Percentiles rank a stretch among this genome's conserved stretches.
These are phyloP conservation scores for Gorgonomyces haynaldii DNA, from an alignment of 192 early-diverging fungal species.

Conservation along the genomic window DNA sequence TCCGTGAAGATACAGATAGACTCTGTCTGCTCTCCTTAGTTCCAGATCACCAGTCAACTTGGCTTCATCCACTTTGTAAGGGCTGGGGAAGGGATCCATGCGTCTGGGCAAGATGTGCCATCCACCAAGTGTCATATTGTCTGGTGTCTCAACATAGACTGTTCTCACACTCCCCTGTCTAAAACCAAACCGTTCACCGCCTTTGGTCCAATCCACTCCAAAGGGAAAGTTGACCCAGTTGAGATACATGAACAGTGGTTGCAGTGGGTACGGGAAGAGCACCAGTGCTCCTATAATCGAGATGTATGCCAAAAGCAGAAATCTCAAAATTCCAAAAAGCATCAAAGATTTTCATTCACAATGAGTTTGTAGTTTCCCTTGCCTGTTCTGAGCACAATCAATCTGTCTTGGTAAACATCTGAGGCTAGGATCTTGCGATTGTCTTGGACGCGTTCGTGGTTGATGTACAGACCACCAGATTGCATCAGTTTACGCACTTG, in stretches of 20 bases:
- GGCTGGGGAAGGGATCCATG: constrained; percentile 4
- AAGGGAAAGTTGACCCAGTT: constrained; percentile 22
- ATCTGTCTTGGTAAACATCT: constrained; percentile 53
- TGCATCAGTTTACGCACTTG: constrained; percentile 50
- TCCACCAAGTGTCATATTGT: constrained; percentile 20
- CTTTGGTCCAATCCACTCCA: constrained; percentile 10
- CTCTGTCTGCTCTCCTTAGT: constrained; percentile 15
- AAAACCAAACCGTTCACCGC: constrained; percentile 24
- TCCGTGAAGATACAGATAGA: constrained; percentile 43
- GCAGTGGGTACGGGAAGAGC: constrained; percentile 3
- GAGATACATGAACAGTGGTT: constrained; percentile 16
- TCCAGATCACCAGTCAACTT: neutral
- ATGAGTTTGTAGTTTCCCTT: constrained; percentile 68
- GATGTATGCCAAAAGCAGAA: no score
- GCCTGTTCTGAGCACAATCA: constrained; percentile 63
- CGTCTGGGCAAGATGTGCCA: constrained; percentile 36
- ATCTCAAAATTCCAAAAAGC: no score
- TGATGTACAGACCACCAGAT: constrained; percentile 72
- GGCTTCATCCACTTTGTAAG: neutral
- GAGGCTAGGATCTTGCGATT: constrained; percentile 20
- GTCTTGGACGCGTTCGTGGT: constrained; percentile 36
- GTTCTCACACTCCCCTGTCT: constrained; percentile 10
- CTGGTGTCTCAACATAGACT: constrained; percentile 22
- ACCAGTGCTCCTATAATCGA: constrained; percentile 3
- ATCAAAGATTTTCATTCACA: no score